Evolutionary conservation across 805 yeast species (phyloP).

Genomic region (Candida dajiaensis): DNA sequence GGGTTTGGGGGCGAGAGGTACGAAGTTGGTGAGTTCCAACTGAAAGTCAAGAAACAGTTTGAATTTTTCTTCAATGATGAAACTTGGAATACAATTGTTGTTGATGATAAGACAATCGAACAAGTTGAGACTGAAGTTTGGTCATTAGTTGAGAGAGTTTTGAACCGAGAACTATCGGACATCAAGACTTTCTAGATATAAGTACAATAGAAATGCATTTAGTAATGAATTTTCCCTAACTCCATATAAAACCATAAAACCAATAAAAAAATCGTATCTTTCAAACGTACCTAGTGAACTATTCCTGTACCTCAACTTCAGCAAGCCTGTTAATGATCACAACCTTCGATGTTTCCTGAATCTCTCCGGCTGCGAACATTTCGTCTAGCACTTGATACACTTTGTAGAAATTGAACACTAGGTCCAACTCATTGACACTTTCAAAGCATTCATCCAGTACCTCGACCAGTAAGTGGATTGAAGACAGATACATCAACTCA

Average conservation of each 20-base stretch:
- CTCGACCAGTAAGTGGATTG: constrained; percentile 85
- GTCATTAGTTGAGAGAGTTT: constrained; percentile 24
- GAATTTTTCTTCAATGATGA: constrained; percentile 34
- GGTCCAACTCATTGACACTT: constrained; percentile 83
- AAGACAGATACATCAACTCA: constrained; percentile 76
- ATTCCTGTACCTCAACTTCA: constrained; percentile 58
- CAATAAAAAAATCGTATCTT: not conserved
- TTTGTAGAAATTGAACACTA: constrained; percentile 87
- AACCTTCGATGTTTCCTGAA: constrained; percentile 76
- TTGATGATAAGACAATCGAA: constrained; percentile 51
- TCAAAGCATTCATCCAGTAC: constrained; percentile 80
- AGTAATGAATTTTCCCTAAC: too few species aligned
- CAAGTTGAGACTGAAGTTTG: constrained; percentile 47
- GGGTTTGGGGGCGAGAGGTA: constrained; percentile 96
- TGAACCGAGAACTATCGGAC: constrained; percentile 2
- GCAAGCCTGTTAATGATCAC: constrained; percentile 59
- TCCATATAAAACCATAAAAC: not conserved
- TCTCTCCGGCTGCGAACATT: constrained; percentile 83
- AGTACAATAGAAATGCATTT: not conserved
- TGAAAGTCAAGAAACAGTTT: constrained; percentile 60
- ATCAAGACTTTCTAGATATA: constrained; percentile 6
- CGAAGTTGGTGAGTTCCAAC: constrained; percentile 70
- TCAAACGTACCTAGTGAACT: constrained; percentile 4
- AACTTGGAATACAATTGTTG: constrained; percentile 46
- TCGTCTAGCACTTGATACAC: constrained; percentile 81